Evolutionary conservation across 2,329 filamentous ascomycete genomes (phyloP).

Genomic region (Allantophomopsis cytisporea): DNA sequence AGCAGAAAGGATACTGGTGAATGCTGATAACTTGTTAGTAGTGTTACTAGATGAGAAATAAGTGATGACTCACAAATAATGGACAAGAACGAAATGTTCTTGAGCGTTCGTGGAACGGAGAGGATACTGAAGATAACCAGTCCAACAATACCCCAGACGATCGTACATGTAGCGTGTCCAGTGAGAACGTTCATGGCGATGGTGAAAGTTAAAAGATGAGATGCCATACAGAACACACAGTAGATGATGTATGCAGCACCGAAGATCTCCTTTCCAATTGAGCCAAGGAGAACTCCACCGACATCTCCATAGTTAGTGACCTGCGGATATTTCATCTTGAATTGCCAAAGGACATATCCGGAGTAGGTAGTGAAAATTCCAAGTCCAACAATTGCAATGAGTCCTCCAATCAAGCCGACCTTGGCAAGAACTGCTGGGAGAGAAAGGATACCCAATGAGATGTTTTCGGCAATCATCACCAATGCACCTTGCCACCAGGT

Average conservation of each 20-base stretch:
- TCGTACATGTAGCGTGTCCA: constrained; percentile 36
- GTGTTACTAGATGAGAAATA: background rate
- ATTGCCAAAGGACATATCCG: constrained; percentile 44
- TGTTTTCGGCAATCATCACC: constrained; percentile 16
- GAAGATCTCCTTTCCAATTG: constrained; percentile 32
- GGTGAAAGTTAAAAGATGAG: constrained; percentile 43
- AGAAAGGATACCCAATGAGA: constrained; percentile 14
- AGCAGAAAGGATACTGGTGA: constrained; percentile 36
- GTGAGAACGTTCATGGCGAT: constrained; percentile 45
- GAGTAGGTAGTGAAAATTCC: constrained; percentile 45
- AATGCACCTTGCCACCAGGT: constrained; percentile 28
- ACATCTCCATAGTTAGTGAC: constrained; percentile 40
- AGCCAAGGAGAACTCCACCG: constrained; percentile 35
- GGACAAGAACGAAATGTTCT: constrained; percentile 38
- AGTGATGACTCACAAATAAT: constrained; percentile 27
- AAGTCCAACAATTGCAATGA: constrained; percentile 36
- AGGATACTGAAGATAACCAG: constrained; percentile 34
- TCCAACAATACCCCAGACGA: constrained; percentile 37
- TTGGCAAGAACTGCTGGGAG: constrained; percentile 10
- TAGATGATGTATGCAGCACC: constrained; percentile 35
- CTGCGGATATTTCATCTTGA: constrained; percentile 36
- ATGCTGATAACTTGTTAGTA: constrained; percentile 23
- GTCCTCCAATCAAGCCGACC: constrained; percentile 3
- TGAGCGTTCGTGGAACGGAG: constrained; percentile 38
- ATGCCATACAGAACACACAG: constrained; percentile 46